Conservation (phyloP, 148 eudicot genomes). For the Rhododendron henanense region DNA sequence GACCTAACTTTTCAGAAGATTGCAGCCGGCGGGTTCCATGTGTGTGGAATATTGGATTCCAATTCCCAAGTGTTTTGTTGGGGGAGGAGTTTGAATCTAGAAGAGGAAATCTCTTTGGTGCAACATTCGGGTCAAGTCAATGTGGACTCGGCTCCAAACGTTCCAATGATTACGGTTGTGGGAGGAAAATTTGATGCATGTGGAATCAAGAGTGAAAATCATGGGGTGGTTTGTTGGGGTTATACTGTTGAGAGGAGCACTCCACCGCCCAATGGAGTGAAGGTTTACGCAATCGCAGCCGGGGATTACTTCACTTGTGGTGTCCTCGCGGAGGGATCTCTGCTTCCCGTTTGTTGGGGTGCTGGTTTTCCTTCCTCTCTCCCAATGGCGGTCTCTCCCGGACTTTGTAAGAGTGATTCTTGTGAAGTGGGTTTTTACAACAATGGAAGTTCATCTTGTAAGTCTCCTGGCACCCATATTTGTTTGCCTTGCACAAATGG, state of each 20-base stretch:
- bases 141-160: conserved; percentile 54
- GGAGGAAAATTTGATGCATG: conserved; percentile 90
- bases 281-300: conserved; percentile 56
- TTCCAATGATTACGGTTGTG: conserved; percentile 62
- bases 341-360: conserved; percentile 79
- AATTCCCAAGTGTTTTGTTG: conserved; percentile 57
- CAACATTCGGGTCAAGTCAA: conserved; percentile 30
- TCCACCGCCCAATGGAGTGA: conserved; percentile 45
- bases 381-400: conserved; percentile 67
- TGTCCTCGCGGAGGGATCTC: conserved; percentile 40
- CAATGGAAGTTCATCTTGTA: conserved; percentile 48
- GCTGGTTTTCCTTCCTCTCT: conserved; percentile 59
- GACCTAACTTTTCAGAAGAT: conserved; percentile 47
- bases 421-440: conserved; percentile 51
- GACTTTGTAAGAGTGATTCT: conserved; percentile 45
- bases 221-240: conserved; percentile 80
- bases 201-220: conserved; percentile 62
- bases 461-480: conserved; percentile 38
- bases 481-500: conserved; percentile 64
- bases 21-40: conserved; percentile 90
- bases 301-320: conserved; percentile 98
- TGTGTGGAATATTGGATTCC: conserved; percentile 65
- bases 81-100: conserved; percentile 63
- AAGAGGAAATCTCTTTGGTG: conserved; percentile 37
- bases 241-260: conserved; percentile 44